These are phyloP conservation scores for Leishmania turanica DNA, from an alignment of 208 protist genomes.

Conservation along the genomic window DNA sequence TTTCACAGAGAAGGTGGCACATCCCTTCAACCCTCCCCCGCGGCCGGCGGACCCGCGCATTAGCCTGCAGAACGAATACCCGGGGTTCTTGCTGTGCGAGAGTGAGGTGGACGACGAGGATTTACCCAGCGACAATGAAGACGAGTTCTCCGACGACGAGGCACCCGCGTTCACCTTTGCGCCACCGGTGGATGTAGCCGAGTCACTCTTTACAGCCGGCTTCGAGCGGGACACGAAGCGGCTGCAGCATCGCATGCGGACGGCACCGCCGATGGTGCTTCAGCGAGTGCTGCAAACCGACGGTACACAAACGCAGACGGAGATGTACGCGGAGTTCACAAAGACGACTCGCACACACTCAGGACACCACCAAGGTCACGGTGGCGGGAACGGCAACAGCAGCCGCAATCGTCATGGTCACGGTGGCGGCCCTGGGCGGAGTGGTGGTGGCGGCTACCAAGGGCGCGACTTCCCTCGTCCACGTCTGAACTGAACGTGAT, in stretches of 20 bases:
- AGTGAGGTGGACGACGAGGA: slow-evolving; percentile 90
- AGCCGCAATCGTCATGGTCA: slow-evolving; percentile 10
- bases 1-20: slow-evolving; percentile 63
- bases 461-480: slow-evolving; percentile 11
- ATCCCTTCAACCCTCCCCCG: slow-evolving; percentile 83
- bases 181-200: slow-evolving; percentile 77
- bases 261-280: slow-evolving; percentile 82
- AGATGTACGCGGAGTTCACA: slow-evolving; percentile 70
- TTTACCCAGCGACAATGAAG: slow-evolving; percentile 79
- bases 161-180: slow-evolving; percentile 89
- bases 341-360: slow-evolving; percentile 4
- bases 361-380: neutral
- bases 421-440: slow-evolving; percentile 5
- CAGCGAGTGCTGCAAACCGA: slow-evolving; percentile 79
- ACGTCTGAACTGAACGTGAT: slow-evolving; percentile 2
- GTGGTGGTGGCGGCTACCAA: slow-evolving; percentile 21
- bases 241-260: slow-evolving; percentile 89
- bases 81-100: slow-evolving; percentile 89
- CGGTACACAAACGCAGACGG: slow-evolving; percentile 66
- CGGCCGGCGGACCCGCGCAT: slow-evolving; percentile 89
- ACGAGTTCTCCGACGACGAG: slow-evolving; percentile 91
- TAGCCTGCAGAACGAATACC: slow-evolving; percentile 86
- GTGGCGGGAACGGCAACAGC: slow-evolving; percentile 8
- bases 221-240: slow-evolving; percentile 88
- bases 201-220: slow-evolving; percentile 87